Evolutionary conservation across 176 grass and related monocot genomes (phyloP).

Genomic region (Poa annua): DNA sequence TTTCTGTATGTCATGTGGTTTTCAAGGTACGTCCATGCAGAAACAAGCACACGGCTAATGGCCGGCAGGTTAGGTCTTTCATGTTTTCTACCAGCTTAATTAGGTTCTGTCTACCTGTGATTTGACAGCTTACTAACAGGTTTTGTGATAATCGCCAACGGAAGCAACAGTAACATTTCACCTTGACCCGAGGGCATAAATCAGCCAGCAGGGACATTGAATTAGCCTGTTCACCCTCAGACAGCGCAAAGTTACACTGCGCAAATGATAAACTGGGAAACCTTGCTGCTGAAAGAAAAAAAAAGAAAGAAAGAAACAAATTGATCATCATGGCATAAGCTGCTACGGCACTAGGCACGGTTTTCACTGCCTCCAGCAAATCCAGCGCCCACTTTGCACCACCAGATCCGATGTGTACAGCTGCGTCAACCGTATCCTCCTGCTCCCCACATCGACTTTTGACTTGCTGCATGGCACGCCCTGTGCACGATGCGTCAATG

Average conservation of each 20-base stretch:
- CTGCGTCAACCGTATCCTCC: no score
- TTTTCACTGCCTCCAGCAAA: neutral
- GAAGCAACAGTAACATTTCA: conserved; percentile 49
- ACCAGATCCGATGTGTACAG: no score
- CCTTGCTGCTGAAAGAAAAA: neutral
- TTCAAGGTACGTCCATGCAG: conserved; percentile 40
- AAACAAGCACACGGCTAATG: no score
- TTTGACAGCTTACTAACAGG: conserved; percentile 32
- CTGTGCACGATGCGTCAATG: no score
- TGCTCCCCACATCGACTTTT: no score
- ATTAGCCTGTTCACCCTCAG: neutral
- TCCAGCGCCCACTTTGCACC: neutral
- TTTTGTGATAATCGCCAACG: neutral
- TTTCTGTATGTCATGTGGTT: neutral
- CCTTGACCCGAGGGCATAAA: neutral
- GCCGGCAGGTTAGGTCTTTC: neutral
- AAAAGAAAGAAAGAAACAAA: neutral
- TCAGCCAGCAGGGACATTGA: neutral
- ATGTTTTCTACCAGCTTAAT: neutral
- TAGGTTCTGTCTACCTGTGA: conserved; percentile 39
- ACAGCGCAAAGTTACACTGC: no score
- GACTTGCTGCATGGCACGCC: no score
- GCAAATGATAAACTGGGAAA: neutral
- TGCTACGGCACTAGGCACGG: neutral
- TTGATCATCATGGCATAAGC: neutral